Percentiles rank a stretch among this genome's conserved stretches.
Evolutionary conservation across 148 eudicot species (phyloP).

Genomic region (Silene latifolia): DNA sequence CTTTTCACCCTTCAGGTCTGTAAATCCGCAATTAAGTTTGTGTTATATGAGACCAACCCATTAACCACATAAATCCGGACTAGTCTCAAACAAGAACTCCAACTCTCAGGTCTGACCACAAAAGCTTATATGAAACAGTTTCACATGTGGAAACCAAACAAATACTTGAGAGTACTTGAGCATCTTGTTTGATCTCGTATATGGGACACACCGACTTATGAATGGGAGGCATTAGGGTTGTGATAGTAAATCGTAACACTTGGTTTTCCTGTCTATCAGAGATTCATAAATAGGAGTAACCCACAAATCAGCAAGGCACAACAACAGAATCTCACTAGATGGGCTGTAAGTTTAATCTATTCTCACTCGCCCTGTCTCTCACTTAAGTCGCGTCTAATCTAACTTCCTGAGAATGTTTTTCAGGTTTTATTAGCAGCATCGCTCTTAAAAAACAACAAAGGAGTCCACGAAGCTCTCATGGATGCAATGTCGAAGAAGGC

Average conservation of each 20-base stretch:
- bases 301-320: constrained; percentile 67
- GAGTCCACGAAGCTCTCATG: constrained; percentile 71
- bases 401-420: constrained; percentile 1
- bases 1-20: constrained; percentile 91
- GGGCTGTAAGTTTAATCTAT: constrained; percentile 79
- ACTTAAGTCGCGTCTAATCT: neutral
- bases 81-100: neutral
- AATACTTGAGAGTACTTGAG: too few relatives aligned
- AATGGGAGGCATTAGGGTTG: constrained; percentile 4
- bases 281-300: constrained; percentile 88
- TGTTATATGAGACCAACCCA: neutral
- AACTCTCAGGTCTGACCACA: neutral
- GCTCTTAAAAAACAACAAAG: constrained; percentile 68
- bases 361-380: neutral
- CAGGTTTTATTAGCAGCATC: constrained; percentile 86
- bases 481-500: constrained; percentile 82
- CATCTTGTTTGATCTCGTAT: too few relatives aligned
- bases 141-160: too few relatives aligned
- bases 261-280: constrained; percentile 40
- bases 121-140: too few relatives aligned
- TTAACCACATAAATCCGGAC: neutral
- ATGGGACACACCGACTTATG: neutral
- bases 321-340: constrained; percentile 95
- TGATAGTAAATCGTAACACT: neutral
- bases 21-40: neutral